Base-by-base conservation (phyloP, 768 basidiomycete species). In the Suillus subluteus region DNA sequence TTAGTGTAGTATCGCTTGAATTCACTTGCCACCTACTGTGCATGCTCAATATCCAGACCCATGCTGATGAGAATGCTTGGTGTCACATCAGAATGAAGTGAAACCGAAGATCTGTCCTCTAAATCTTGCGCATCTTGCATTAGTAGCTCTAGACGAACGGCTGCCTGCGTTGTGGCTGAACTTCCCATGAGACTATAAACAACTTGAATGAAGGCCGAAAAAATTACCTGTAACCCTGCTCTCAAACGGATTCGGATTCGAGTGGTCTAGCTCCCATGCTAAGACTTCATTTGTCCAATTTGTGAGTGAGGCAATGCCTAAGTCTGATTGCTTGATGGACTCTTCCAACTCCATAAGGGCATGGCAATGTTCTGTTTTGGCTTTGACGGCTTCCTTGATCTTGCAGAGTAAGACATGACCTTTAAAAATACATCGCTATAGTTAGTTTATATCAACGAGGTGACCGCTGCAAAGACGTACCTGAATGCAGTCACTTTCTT, bases 11-110 rank as follows among this genome's bases (percentile, higher is more conserved):
- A 23, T 62, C n/a, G 4, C 26, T 62, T 26, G 23, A 26, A 40
- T 62, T 38, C 26, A 37, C 48, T 48, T 23, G 59, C 32, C 23
- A 73, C 79, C 43, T 65, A 80, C 79, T 80, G 78, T 44, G 64
- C 66, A 16, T 79, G 74, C 65, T 82, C 77, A 12, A 81, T 35
- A 43, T 80, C 75, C 3, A 81, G 59, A 7, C 75, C 79, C 40
- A 70, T 70, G 2, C 64, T 66, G 46, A 81, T 70, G 18, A 81
- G 68, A 26, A 70, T 58, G 46, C 73, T 73, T 4, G 75, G 73
- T 0, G 72, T 30, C 37, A 68, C 37, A 46, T 63, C 66, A 35
- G 71, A 26, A 40, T 62, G 40, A 26, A 62, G 62, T 26, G 40
- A 15, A 63, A 13, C 0, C 2, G 43, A 40, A 35, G 54, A 4